Conservation (phyloP, 2,329 filamentous ascomycete genomes). For the Neonectria hederae region DNA sequence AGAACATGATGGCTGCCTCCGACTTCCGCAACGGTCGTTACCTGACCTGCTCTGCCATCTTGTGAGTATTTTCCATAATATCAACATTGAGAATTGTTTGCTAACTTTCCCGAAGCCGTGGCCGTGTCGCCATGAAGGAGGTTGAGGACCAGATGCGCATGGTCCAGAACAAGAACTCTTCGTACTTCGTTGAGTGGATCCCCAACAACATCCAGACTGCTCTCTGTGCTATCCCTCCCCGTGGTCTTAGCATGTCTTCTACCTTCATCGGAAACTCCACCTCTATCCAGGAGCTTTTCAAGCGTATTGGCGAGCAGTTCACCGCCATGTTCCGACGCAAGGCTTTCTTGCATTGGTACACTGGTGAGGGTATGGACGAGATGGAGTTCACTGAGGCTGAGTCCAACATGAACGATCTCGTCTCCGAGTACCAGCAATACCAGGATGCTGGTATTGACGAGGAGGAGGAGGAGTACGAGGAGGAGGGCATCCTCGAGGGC, state of each 20-base stretch:
- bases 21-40: slow-evolving; percentile 99
- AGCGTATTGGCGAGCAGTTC: slow-evolving; percentile 99
- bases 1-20: slow-evolving; percentile 99
- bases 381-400: slow-evolving; percentile 99
- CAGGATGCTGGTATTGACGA: slow-evolving; percentile 98
- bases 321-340: slow-evolving; percentile 99
- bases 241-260: slow-evolving; percentile 98
- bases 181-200: slow-evolving; percentile 99
- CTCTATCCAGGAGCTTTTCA: slow-evolving; percentile 99
- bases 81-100: background rate
- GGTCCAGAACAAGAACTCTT: slow-evolving; percentile 99
- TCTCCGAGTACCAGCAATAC: slow-evolving; percentile 99
- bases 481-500: slow-evolving; percentile 77
- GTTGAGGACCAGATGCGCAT: slow-evolving; percentile 99
- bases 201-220: slow-evolving; percentile 99
- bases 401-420: slow-evolving; percentile 99
- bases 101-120: slow-evolving; percentile 69
- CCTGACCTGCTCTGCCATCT: slow-evolving; percentile 99
- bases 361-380: slow-evolving; percentile 99
- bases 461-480: slow-evolving; percentile 92
- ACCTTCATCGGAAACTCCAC: slow-evolving; percentile 99
- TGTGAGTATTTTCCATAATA: slow-evolving; percentile 62
- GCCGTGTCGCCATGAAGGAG: slow-evolving; percentile 99
- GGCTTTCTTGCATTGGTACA: slow-evolving; percentile 99
- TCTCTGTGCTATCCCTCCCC: slow-evolving; percentile 97